Conservation (phyloP, 768 basidiomycete species). For the Hysterangium stoloniferum region DNA sequence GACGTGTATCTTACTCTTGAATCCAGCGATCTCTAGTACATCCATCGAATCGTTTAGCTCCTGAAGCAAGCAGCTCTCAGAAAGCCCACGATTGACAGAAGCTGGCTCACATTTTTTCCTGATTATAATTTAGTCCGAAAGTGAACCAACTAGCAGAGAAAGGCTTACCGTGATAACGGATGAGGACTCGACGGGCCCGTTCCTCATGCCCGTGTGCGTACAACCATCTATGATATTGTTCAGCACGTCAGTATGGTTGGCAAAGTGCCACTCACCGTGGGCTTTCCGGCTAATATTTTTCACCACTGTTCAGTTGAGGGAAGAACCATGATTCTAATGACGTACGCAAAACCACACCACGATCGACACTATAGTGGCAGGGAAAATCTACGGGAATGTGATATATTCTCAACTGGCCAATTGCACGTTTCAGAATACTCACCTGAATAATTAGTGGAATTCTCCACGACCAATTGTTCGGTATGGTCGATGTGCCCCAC, state of each 20-base stretch:
- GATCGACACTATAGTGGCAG: constrained; percentile 16
- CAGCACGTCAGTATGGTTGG: background rate
- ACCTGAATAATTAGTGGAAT: constrained; percentile 21
- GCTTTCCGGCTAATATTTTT: background rate
- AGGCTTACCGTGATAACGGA: constrained; percentile 22
- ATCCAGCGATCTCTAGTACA: constrained; percentile 23
- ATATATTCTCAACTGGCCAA: background rate
- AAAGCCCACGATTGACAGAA: background rate
- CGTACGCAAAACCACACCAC: constrained; percentile 19
- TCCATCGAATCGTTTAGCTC: constrained; percentile 21
- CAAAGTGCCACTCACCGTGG: background rate
- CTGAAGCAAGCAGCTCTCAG: background rate
- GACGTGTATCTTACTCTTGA: constrained; percentile 22
- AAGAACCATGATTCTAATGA: background rate
- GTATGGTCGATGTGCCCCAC: constrained; percentile 13
- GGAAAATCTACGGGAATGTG: constrained; percentile 4
- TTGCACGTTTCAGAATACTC: background rate
- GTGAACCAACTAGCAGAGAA: background rate
- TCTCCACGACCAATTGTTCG: constrained; percentile 20
- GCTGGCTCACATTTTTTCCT: background rate
- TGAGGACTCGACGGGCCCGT: constrained; percentile 21
- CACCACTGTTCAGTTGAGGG: background rate
- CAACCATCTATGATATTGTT: background rate
- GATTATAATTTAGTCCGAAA: background rate
- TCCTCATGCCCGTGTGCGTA: constrained; percentile 18